Conservation (phyloP, 495 filamentous ascomycete genomes). For the Podospora appendiculata region DNA sequence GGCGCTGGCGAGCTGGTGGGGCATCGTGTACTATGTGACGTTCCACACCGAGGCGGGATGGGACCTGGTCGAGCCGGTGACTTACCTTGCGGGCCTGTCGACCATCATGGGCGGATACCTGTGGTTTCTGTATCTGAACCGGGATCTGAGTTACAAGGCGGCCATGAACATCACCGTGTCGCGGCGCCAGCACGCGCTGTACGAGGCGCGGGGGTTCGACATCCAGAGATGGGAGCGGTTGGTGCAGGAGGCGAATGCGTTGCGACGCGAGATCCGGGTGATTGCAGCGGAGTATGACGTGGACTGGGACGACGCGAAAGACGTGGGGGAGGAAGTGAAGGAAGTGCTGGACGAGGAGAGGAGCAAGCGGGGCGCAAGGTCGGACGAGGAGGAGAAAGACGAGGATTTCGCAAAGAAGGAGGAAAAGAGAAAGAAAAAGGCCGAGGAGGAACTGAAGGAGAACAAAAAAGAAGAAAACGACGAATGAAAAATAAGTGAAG, state of each 20-base stretch:
- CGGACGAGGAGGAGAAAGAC: constrained; percentile 25
- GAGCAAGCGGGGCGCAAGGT: constrained; percentile 26
- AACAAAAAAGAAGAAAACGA: neutral
- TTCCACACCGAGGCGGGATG: constrained; percentile 76
- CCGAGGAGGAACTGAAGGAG: constrained; percentile 11
- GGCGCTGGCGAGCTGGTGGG: constrained; percentile 70
- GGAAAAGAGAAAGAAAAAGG: constrained; percentile 26
- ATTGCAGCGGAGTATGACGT: constrained; percentile 87
- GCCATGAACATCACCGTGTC: constrained; percentile 82
- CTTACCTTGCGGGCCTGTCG: constrained; percentile 74
- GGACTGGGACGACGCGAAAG: constrained; percentile 81
- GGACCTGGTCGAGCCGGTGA: constrained; percentile 90
- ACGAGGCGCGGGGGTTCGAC: constrained; percentile 68
- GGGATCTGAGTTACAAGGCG: constrained; percentile 76
- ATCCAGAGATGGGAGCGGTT: constrained; percentile 65
- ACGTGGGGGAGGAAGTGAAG: constrained; percentile 66
- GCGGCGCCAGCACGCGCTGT: constrained; percentile 67
- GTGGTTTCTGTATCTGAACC: constrained; percentile 91
- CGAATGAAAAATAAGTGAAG: neutral
- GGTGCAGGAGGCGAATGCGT: constrained; percentile 71
- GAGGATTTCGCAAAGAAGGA: constrained; percentile 42
- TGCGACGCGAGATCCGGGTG: constrained; percentile 71
- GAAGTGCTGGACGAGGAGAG: constrained; percentile 60
- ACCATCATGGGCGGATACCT: constrained; percentile 84
- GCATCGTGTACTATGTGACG: constrained; percentile 64